These are phyloP conservation scores for Poa annua DNA, from an alignment of 176 grass and related monocot species.

Conservation along the genomic window DNA sequence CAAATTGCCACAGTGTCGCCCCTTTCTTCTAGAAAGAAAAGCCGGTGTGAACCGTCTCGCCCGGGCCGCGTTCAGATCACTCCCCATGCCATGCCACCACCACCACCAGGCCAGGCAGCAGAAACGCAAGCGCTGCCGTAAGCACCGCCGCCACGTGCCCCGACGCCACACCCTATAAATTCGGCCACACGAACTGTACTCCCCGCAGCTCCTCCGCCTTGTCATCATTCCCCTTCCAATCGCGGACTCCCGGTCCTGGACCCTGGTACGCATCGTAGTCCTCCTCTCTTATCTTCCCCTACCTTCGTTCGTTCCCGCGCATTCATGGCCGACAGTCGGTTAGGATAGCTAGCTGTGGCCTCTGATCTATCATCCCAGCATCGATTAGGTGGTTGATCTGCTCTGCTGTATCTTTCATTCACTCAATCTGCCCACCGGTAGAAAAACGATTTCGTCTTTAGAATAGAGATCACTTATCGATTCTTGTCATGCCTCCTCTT, in stretches of 20 bases:
- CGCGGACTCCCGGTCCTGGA: background rate
- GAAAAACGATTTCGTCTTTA: no score
- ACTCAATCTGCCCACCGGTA: background rate
- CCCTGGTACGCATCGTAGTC: background rate
- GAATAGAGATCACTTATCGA: background rate
- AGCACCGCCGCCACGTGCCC: conserved; percentile 12
- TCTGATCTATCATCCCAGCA: background rate
- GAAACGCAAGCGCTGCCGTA: conserved; percentile 36
- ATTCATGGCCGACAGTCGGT: no score
- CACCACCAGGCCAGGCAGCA: background rate
- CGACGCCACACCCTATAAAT: background rate
- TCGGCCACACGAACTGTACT: background rate
- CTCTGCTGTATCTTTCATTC: no score
- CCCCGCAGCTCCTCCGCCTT: background rate
- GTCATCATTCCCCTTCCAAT: background rate
- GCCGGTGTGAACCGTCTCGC: background rate
- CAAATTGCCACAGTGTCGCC: no score
- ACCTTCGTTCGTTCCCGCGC: background rate
- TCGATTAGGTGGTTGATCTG: background rate
- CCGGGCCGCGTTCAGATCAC: background rate
- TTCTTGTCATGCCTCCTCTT: background rate
- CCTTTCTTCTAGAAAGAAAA: background rate
- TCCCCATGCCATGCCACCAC: no score
- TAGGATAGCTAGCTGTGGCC: background rate
- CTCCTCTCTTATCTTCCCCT: background rate